Evolutionary conservation across 106 monocot genomes (phyloP).

Genomic region (Iris macrosiphon): DNA sequence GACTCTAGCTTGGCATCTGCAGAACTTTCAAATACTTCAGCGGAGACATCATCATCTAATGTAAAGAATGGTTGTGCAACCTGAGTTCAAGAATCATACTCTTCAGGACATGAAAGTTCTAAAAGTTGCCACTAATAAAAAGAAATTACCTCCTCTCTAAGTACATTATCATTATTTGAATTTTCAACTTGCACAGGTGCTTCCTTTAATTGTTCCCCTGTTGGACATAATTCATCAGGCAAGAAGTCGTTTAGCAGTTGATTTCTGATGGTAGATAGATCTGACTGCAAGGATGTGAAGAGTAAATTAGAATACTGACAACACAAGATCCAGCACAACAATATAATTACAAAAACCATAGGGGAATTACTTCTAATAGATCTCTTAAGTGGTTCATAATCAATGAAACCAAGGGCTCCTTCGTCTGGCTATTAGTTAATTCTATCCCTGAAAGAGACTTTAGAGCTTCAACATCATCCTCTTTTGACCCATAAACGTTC

Average conservation of each 20-base stretch:
- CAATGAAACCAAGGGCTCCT: conserved; percentile 41
- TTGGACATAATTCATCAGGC: conserved; percentile 58
- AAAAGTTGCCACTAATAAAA: not conserved
- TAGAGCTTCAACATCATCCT: conserved; percentile 62
- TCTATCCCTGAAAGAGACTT: conserved; percentile 40
- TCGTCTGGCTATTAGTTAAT: conserved; percentile 42
- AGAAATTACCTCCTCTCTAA: conserved; percentile 19
- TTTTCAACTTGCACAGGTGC: conserved; percentile 8
- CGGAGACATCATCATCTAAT: conserved; percentile 41
- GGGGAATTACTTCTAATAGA: conserved; percentile 45
- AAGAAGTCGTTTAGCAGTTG: conserved; percentile 56
- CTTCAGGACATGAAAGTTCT: not conserved
- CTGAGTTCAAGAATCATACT: conserved; percentile 18
- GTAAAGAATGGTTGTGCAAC: conserved; percentile 11
- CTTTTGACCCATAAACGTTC: conserved; percentile 57
- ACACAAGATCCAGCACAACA: not conserved
- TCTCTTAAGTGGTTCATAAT: conserved; percentile 50
- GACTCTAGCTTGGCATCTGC: conserved; percentile 14
- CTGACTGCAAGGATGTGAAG: conserved; percentile 32
- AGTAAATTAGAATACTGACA: conserved; percentile 1
- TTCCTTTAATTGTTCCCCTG: conserved; percentile 43
- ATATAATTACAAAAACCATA: not conserved
- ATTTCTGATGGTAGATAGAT: conserved; percentile 33
- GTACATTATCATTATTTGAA: conserved; percentile 13
- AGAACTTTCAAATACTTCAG: conserved; percentile 48